Conservation (phyloP, 129 eudicot genomes). For the Centrapalus pauciflorus region DNA sequence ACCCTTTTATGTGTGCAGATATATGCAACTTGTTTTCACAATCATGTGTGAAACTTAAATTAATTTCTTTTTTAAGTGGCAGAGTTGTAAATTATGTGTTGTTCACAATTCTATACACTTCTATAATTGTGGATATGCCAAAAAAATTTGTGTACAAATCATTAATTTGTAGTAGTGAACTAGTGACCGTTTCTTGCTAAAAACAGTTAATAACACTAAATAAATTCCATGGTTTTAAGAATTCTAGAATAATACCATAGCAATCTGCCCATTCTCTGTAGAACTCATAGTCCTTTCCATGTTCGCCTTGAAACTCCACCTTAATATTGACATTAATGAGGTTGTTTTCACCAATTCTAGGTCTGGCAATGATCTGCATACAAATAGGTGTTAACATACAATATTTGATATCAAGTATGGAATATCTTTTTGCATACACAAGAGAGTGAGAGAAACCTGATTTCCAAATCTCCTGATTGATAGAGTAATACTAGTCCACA, state of each 20-base stretch:
- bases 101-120: no score
- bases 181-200: no score
- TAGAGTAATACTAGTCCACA: constrained; percentile 59
- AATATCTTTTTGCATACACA: neutral
- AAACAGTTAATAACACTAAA: neutral
- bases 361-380: constrained; percentile 76
- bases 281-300: constrained; percentile 67
- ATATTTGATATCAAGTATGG: neutral
- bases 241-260: constrained; percentile 48
- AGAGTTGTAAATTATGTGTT: no score
- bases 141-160: no score
- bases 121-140: no score
- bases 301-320: constrained; percentile 85
- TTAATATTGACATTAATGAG: constrained; percentile 58
- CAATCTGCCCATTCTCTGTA: constrained; percentile 58
- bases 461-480: constrained; percentile 76
- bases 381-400: constrained; percentile 14
- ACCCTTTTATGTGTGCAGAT: no score
- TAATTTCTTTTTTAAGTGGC: no score
- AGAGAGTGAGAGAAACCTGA: constrained; percentile 52
- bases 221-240: neutral
- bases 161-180: no score
- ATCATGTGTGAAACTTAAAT: no score
- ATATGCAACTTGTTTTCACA: no score
- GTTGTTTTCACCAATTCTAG: constrained; percentile 54